Evolutionary conservation across 163 green algal genomes (phyloP).

Genomic region (Chloroidium sp.): DNA sequence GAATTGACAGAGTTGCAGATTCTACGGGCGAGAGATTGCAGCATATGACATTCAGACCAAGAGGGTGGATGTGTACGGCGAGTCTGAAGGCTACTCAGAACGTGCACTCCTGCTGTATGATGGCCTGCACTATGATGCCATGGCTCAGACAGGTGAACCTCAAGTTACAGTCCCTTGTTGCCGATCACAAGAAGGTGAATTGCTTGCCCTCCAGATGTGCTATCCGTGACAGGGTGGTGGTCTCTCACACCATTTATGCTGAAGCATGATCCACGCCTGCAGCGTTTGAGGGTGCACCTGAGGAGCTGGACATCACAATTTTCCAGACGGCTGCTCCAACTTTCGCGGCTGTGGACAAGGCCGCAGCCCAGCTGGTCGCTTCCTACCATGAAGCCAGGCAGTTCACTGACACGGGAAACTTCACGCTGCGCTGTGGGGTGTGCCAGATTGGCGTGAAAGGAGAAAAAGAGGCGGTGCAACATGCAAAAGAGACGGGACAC

Average conservation of each 20-base stretch:
- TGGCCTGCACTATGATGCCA: conserved; percentile 91
- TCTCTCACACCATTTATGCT: too few relatives aligned
- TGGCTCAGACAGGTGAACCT: conserved; percentile 31
- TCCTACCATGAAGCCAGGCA: conserved; percentile 40
- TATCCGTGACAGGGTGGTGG: too few relatives aligned
- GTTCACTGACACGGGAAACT: conserved; percentile 86
- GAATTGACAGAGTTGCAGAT: conserved; percentile 8
- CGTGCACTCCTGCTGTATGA: conserved; percentile 78
- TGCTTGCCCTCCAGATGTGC: too few relatives aligned
- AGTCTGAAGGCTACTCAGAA: conserved; percentile 53
- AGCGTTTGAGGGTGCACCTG: conserved; percentile 58
- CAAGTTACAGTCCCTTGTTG: too few relatives aligned
- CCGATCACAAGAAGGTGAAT: too few relatives aligned
- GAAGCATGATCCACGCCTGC: neutral
- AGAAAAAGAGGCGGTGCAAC: conserved; percentile 79
- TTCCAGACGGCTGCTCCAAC: conserved; percentile 20
- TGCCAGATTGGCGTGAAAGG: conserved; percentile 69
- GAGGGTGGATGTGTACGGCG: conserved; percentile 72
- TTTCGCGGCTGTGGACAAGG: conserved; percentile 5
- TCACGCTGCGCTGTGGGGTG: conserved; percentile 82
- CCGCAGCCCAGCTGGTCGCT: conserved; percentile 22
- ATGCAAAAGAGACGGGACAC: conserved; percentile 49
- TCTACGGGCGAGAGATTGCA: conserved; percentile 74
- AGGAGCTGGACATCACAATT: conserved; percentile 73
- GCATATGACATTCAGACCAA: conserved; percentile 89